These are phyloP conservation scores for Amylostereum areolatum DNA, from an alignment of 1,284 basidiomycete species.

Conservation along the genomic window DNA sequence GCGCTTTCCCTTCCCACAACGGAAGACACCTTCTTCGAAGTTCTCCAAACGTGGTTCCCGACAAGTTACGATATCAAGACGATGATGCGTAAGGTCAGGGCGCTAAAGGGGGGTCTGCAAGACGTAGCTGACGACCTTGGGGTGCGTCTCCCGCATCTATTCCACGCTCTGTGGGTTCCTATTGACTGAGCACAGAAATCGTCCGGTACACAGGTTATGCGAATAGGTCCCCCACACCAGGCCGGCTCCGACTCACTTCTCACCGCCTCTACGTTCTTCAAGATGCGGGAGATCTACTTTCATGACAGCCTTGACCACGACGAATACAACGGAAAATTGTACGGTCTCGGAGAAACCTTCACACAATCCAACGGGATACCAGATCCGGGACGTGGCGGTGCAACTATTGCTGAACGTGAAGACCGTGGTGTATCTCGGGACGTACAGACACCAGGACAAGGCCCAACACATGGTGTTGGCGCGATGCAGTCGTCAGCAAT, in stretches of 20 bases:
- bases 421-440: conserved; percentile 55
- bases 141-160: conserved; percentile 35
- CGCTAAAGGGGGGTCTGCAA: conserved; percentile 89
- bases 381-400: conserved; percentile 60
- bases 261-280: conserved; percentile 93
- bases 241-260: conserved; percentile 94
- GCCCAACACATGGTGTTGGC: conserved; percentile 25
- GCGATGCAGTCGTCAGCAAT: conserved; percentile 36
- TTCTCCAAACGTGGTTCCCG: conserved; percentile 92
- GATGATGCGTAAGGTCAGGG: conserved; percentile 87
- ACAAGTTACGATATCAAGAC: conserved; percentile 98
- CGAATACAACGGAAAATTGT: conserved; percentile 73
- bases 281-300: conserved; percentile 90
- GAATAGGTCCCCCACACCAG: conserved; percentile 92
- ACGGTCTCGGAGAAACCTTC: conserved; percentile 74
- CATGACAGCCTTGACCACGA: conserved; percentile 77
- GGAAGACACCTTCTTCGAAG: conserved; percentile 89
- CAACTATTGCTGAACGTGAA: conserved; percentile 73
- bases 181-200: conserved; percentile 5
- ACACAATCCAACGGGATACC: conserved; percentile 56
- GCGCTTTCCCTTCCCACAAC: conserved; percentile 82
- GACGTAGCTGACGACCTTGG: conserved; percentile 94
- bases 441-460: conserved; percentile 44
- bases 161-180: conserved; percentile 5
- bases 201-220: conserved; percentile 56